Evolutionary conservation across 2,329 filamentous ascomycete species (phyloP), one percentile per base, ranked within the genome.

Genomic region (Clarireedia hainanense): DNA sequence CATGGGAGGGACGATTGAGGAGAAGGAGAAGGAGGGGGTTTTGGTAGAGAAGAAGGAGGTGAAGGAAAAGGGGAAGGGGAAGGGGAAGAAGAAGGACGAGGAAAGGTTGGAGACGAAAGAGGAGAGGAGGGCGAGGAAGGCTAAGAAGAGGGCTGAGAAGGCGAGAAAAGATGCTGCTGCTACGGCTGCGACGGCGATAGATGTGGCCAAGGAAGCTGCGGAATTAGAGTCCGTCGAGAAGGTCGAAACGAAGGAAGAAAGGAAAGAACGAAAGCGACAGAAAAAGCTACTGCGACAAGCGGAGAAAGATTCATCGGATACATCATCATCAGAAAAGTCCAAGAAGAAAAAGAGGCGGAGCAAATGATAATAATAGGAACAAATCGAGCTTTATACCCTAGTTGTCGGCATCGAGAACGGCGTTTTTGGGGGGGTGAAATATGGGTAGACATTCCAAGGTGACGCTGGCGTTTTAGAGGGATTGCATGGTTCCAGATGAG

Each of bases 1-100:
- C 23, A 76, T 97, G 56, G 76, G 81, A 42, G 91, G 91, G 2
- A 95, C 90, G 2, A 71, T 89, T 51, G 36, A 60, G 48, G 64
- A 63, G 27, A 60, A 43, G 46, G 57, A 63, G 45, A 61, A 63
- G 26, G 20, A 50, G 53, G 36, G 55, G 57, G 51, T 61, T 54
- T 50, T 48, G 47, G 26, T n/a, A 10, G n/a, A 20, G 48, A 45
- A 52, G 26, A 49, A 24, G 59, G 62, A 64, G 63, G 65, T 58
- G 60, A 67, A 56, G 47, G 60, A 10, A 63, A 67, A 58, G 66
- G 61, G 17, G 63, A 67, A 58, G 66, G 61, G 17, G 69, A 65
- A 53, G 68, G 66, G 64, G 39, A 64, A 56, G 57, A 70, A 69
- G 56, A 68, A 67, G 62, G 65, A 67, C 67, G 62, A 65, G 64